phyloP scores from a whole-genome alignment of 202 grass and related monocot species.

The Zoysia matrella region DNA sequence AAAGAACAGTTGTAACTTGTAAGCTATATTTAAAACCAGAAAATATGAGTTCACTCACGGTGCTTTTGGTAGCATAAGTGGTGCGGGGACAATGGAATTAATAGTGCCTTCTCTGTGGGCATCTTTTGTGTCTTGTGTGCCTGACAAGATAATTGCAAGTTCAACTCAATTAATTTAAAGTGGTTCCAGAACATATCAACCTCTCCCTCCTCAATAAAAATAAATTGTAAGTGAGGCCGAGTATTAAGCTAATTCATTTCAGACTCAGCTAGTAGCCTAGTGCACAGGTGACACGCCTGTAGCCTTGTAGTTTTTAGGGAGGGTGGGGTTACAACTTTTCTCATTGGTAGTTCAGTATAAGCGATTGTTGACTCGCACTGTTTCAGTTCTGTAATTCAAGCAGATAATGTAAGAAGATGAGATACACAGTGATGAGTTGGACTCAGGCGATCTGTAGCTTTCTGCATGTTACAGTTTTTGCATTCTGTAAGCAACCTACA shows the following conservation, averaged over 20 bases:
- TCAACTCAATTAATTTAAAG: constrained; percentile 12
- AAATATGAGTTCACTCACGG: constrained; percentile 64
- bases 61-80: constrained; percentile 81
- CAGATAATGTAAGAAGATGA: no score
- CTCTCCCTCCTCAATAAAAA: no score
- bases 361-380: neutral
- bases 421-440: neutral
- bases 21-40: constrained; percentile 20
- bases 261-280: neutral
- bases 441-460: neutral
- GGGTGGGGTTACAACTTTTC: neutral
- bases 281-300: neutral
- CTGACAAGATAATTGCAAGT: constrained; percentile 50
- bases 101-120: constrained; percentile 50
- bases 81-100: constrained; percentile 67
- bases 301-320: neutral
- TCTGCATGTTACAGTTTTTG: neutral
- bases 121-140: constrained; percentile 55
- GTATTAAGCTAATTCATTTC: neutral
- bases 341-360: neutral
- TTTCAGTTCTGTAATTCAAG: neutral
- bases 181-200: neutral
- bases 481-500: neutral
- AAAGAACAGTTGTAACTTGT: neutral
- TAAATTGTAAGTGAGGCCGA: neutral